phyloP scores from a whole-genome alignment of 176 grass and related monocot genomes.

The Triticum dicoccoides region DNA sequence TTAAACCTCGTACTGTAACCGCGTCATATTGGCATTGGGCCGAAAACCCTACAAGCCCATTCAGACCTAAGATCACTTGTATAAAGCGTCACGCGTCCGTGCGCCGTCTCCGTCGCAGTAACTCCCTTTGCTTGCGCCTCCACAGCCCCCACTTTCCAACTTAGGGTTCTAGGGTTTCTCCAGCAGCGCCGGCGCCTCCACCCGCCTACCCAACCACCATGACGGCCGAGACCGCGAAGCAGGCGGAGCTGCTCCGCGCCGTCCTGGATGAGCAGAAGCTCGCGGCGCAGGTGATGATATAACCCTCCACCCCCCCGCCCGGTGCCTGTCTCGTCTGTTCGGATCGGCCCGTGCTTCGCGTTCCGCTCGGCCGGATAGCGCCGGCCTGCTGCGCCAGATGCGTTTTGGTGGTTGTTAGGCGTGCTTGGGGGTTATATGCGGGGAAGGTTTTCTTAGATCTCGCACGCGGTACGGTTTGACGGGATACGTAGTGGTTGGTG shows the following conservation, averaged over 20 bases:
- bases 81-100: background rate
- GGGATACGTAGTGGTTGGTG: background rate
- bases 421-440: background rate
- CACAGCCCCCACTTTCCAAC: conserved; percentile 5
- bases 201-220: conserved; percentile 32
- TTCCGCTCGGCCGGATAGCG: background rate
- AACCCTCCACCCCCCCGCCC: background rate
- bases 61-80: background rate
- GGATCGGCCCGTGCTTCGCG: background rate
- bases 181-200: background rate
- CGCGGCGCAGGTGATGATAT: conserved; percentile 20
- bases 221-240: conserved; percentile 56
- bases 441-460: background rate
- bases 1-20: background rate
- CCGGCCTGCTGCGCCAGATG: background rate
- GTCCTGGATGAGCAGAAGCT: conserved; percentile 69
- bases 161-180: conserved; percentile 49
- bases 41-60: background rate
- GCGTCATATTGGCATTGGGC: background rate
- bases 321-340: background rate
- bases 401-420: background rate
- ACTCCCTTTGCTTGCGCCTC: background rate
- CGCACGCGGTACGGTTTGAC: background rate
- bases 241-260: conserved; percentile 61
- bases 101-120: background rate